Evolutionary conservation across 2,329 filamentous ascomycete species (phyloP).

Genomic region (Talaromyces sp.): DNA sequence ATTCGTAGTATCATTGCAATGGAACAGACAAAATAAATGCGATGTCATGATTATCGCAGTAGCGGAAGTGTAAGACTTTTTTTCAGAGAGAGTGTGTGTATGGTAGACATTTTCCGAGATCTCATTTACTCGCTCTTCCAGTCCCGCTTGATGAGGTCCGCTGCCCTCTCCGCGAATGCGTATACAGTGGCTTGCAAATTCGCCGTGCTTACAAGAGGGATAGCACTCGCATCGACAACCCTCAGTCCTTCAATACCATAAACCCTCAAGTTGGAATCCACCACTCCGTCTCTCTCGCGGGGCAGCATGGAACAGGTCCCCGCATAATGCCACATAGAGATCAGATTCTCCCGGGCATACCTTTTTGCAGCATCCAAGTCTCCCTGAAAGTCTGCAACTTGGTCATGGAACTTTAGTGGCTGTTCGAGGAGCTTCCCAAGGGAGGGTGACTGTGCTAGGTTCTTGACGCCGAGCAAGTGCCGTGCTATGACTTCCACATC

Average conservation of each 20-base stretch:
- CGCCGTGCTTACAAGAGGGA: conserved; percentile 18
- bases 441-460: too few species aligned
- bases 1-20: too few species aligned
- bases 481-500: too few species aligned
- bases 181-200: conserved; percentile 21
- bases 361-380: background rate
- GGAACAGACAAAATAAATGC: too few species aligned
- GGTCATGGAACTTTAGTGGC: too few species aligned
- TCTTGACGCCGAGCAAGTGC: too few species aligned
- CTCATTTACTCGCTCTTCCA: background rate
- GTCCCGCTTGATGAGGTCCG: conserved; percentile 28
- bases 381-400: too few species aligned
- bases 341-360: conserved; percentile 23
- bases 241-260: conserved; percentile 26
- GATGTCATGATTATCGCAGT: too few species aligned
- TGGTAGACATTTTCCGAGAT: too few species aligned
- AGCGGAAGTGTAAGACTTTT: too few species aligned
- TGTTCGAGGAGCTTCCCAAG: too few species aligned
- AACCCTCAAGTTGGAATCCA: conserved; percentile 31
- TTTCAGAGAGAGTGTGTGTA: too few species aligned
- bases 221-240: conserved; percentile 15
- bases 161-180: conserved; percentile 23
- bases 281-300: conserved; percentile 18
- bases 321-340: conserved; percentile 15
- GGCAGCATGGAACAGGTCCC: conserved; percentile 16